Base-by-base conservation (phyloP, 495 filamentous ascomycete genomes). In the Paragyromitra xinjiangensis region DNA sequence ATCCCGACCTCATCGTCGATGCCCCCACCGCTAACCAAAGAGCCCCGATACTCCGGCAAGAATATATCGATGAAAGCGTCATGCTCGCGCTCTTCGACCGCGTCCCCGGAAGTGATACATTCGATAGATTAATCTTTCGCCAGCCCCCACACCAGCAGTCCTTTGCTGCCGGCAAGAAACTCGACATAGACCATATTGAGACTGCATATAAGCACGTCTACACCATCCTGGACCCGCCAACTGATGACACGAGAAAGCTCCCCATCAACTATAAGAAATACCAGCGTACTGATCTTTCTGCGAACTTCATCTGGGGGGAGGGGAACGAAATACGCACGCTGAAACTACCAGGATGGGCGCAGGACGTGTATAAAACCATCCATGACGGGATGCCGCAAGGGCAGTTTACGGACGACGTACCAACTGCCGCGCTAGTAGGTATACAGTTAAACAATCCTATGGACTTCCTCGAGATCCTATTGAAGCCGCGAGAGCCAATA, bases 141-240 rank as follows among this genome's bases (percentile, higher is more conserved):
- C 79, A 83, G 63, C 81, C 82, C 1, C 70, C 80, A 0, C 82
- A 83, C 74, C 82, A 83, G 50, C 79, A 83, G 53, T 53, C 7
- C 2, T 83, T 81, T 64, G 65, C 62, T 0, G 71, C 70, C 0
- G 80, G 39, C 2, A 58, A 45, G 11, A 2, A 64, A 0, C 50
- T 83, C 0, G 63, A 64, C 0, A 22, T 7, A 0, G 51, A 63
- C 0, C 7, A 19, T 6, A 29, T 82, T 6, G 19, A 39, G 42
- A 74, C 74, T 0, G 26, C 59, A 40, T 66, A 79, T 58, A 64
- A 59, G 37, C 34, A 68, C 1, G 64, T 69, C 9, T 78, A 71
- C 55, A 78, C 71, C 1, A 26, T 50, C 12, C 22, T 16, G 2
- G 6, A 24, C 11, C 48, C 73, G 24, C 73, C 78, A 9, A 71